Evolutionary conservation across 108 stramenopile species (phyloP), one percentile per base, ranked within the genome.

Genomic region (Fragilaria radians): DNA sequence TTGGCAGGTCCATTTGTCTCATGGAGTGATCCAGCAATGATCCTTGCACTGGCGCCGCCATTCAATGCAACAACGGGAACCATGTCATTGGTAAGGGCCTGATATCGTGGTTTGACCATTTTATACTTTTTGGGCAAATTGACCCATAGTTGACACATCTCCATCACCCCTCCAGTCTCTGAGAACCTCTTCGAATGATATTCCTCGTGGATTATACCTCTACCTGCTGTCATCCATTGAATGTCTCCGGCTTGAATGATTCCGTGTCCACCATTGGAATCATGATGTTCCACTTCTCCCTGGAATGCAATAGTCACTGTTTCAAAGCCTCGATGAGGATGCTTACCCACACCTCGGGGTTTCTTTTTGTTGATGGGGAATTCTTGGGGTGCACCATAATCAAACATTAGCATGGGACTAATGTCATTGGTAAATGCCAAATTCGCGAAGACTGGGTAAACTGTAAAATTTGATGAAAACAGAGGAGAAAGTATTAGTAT

Each of bases 141-240:
- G 0, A 97, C 80, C 96, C 96, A 97, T 52, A 89, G 67, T 64
- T 89, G 91, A 59, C 82, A 87, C 82, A 93, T 86, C 62, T 89
- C 91, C 46, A 88, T 71, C 0, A 42, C 62, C 18, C 90, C 89
- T n/a, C 88, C 91, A 11, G 45, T 65, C 30, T 69, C 55, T 0
- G 71, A 68, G 50, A 88, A 88, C 31, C 81, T 65, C 4, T 74
- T 57, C 31, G 81, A 76, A 32, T 88, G 87, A 62, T 81, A 89
- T 63, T 97, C 96, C 57, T 85, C 64, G 59, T 97, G 96, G 22
- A 94, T 72, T n/a, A 97, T 89, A 0, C 96, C 96, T 5, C 81
- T 62, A 18, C 89, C 96, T 0, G 96, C 96, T 1, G 96, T 97
- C 91, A 97, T 95, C 94, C 94, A 97, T 73, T 97, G 96, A 1